Evolutionary conservation across 2,329 filamentous ascomycete species (phyloP).

Genomic region (Fusarium nanum): DNA sequence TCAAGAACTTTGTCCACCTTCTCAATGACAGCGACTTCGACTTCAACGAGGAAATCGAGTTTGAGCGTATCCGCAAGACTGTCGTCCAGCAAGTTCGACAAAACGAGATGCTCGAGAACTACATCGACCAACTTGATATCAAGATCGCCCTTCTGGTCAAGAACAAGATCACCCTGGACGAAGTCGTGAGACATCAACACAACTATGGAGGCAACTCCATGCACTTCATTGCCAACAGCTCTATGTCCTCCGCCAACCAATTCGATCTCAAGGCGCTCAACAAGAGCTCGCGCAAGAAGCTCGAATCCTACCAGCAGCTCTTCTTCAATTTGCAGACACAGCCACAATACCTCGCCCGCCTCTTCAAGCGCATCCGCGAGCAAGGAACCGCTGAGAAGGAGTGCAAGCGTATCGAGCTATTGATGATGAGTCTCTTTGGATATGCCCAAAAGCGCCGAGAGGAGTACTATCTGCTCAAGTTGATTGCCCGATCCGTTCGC

Average conservation of each 20-base stretch:
- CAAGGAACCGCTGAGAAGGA: slow-evolving; percentile 90
- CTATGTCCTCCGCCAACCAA: slow-evolving; percentile 88
- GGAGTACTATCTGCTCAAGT: slow-evolving; percentile 94
- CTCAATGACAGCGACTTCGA: slow-evolving; percentile 99
- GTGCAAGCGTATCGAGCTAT: slow-evolving; percentile 87
- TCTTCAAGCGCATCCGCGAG: slow-evolving; percentile 87
- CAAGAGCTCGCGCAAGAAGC: slow-evolving; percentile 93
- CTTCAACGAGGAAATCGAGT: slow-evolving; percentile 98
- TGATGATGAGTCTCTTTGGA: slow-evolving; percentile 96
- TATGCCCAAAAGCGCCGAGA: slow-evolving; percentile 97
- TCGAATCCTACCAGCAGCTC: slow-evolving; percentile 96
- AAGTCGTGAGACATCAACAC: slow-evolving; percentile 96
- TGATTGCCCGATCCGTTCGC: slow-evolving; percentile 82
- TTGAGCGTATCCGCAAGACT: slow-evolving; percentile 92
- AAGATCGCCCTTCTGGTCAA: slow-evolving; percentile 98
- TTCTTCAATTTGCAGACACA: slow-evolving; percentile 98
- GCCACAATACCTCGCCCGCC: slow-evolving; percentile 88
- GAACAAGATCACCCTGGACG: slow-evolving; percentile 99
- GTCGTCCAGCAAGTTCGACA: slow-evolving; percentile 97
- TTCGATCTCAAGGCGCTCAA: slow-evolving; percentile 98
- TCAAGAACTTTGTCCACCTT: slow-evolving; percentile 98
- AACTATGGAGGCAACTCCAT: slow-evolving; percentile 93
- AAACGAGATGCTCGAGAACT: slow-evolving; percentile 96
- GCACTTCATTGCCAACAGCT: slow-evolving; percentile 85
- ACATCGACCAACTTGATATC: slow-evolving; percentile 98